These are phyloP conservation scores for Dalbergia oliveri DNA, from an alignment of 306 rosid genomes.

Conservation along the genomic window DNA sequence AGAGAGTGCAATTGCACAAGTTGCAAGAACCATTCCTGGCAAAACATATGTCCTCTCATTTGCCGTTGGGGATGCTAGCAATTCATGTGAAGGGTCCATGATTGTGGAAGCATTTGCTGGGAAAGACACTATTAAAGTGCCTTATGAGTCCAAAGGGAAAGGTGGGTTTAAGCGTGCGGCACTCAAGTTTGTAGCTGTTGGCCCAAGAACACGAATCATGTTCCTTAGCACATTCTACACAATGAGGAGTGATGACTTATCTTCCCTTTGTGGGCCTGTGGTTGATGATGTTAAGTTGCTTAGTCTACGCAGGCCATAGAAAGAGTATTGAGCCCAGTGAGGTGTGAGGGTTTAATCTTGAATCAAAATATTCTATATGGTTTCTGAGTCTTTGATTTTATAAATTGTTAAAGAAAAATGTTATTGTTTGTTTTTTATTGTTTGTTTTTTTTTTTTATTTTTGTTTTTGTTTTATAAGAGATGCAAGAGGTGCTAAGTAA, in stretches of 20 bases:
- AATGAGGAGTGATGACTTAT: conserved; percentile 92
- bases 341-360: neutral
- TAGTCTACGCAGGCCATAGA: conserved; percentile 67
- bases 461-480: neutral
- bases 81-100: conserved; percentile 92
- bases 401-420: conserved; percentile 24
- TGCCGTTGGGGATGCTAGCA: conserved; percentile 86
- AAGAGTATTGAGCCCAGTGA: neutral
- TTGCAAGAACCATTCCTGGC: conserved; percentile 78
- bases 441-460: neutral
- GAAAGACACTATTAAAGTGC: conserved; percentile 75
- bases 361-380: neutral
- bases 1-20: conserved; percentile 95
- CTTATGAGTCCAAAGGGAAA: conserved; percentile 87
- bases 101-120: conserved; percentile 90
- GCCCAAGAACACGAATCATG: conserved; percentile 68
- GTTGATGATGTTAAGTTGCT: conserved; percentile 84
- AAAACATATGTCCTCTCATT: conserved; percentile 77
- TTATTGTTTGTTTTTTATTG: no score
- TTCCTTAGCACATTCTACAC: conserved; percentile 88
- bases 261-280: conserved; percentile 97
- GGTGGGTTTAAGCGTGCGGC: conserved; percentile 88
- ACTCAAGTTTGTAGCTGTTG: conserved; percentile 74
- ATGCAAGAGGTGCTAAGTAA: conserved; percentile 2
- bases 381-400: neutral